These are phyloP conservation scores for Alisma plantagoaquatica DNA, from an alignment of 106 monocot genomes.

Conservation along the genomic window DNA sequence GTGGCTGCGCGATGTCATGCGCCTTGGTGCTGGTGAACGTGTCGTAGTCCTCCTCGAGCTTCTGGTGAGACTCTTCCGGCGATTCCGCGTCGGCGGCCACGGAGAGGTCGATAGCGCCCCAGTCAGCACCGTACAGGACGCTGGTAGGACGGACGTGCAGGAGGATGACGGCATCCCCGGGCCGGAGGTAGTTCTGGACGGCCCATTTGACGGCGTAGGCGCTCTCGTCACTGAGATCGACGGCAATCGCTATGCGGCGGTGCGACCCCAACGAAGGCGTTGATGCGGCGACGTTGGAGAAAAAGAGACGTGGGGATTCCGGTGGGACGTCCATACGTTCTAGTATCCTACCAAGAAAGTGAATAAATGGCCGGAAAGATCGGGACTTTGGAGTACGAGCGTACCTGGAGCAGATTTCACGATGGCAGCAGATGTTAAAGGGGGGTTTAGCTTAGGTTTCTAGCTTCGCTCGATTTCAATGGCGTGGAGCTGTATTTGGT, in stretches of 20 bases:
- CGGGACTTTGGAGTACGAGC: no score
- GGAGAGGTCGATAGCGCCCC: conserved; percentile 23
- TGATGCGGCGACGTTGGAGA: conserved; percentile 18
- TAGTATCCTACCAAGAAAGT: no score
- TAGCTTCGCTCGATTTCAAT: no score
- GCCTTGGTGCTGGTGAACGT: conserved; percentile 62
- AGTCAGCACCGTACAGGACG: conserved; percentile 53
- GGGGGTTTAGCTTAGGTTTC: no score
- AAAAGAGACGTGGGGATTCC: conserved; percentile 60
- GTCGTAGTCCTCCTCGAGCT: conserved; percentile 65
- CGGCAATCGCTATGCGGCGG: conserved; percentile 10
- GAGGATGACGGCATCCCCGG: conserved; percentile 73
- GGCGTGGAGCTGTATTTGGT: no score
- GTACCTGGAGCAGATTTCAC: no score
- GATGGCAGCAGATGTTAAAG: no score
- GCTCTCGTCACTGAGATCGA: no score
- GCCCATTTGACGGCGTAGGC: no score
- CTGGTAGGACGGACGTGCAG: conserved; percentile 66
- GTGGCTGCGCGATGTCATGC: conserved; percentile 51
- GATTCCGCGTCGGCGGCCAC: no score
- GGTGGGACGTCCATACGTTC: no score
- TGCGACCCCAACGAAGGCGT: conserved; percentile 14
- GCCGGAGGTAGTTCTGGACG: conserved; percentile 75
- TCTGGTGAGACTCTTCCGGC: conserved; percentile 49
- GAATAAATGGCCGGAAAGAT: no score